phyloP scores from a whole-genome alignment of 78 protist genomes.

The Trichosphaerium sp. region DNA sequence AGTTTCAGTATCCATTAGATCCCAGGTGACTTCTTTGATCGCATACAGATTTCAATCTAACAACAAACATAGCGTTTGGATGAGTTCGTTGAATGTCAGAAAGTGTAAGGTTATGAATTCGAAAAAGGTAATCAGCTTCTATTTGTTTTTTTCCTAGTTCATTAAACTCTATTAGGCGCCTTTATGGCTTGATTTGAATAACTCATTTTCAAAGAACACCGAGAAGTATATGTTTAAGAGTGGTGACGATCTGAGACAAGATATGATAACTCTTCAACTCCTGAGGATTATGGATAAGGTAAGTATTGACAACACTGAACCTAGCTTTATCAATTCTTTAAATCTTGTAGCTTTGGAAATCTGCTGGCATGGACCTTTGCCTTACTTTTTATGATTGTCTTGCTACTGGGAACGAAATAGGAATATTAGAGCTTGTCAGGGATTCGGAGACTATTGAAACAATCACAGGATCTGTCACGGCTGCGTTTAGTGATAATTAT shows the following conservation, averaged over 20 bases:
- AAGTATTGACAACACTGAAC: too few species aligned
- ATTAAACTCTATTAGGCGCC: constrained; percentile 19
- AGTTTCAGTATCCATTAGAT: too few species aligned
- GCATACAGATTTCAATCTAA: too few species aligned
- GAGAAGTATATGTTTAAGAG: constrained; percentile 36
- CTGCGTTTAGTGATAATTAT: constrained; percentile 50
- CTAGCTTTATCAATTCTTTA: constrained; percentile 58
- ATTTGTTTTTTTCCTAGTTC: not conserved
- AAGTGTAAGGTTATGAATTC: constrained; percentile 76
- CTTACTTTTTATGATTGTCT: constrained; percentile 41
- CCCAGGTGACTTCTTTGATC: too few species aligned
- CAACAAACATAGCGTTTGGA: too few species aligned
- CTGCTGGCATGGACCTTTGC: constrained; percentile 42
- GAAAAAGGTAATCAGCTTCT: constrained; percentile 49
- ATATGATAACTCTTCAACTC: constrained; percentile 82
- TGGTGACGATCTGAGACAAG: constrained; percentile 93
- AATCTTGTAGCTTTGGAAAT: constrained; percentile 24
- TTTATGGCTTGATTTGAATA: constrained; percentile 68
- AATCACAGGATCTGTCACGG: constrained; percentile 58
- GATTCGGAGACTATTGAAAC: constrained; percentile 56
- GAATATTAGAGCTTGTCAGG: constrained; percentile 61
- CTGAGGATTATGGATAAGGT: constrained; percentile 72
- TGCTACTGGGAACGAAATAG: constrained; percentile 57
- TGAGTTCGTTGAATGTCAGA: constrained; percentile 32
- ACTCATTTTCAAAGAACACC: constrained; percentile 41